Conservation (phyloP, 805 yeast species). For the Candida anglica region DNA sequence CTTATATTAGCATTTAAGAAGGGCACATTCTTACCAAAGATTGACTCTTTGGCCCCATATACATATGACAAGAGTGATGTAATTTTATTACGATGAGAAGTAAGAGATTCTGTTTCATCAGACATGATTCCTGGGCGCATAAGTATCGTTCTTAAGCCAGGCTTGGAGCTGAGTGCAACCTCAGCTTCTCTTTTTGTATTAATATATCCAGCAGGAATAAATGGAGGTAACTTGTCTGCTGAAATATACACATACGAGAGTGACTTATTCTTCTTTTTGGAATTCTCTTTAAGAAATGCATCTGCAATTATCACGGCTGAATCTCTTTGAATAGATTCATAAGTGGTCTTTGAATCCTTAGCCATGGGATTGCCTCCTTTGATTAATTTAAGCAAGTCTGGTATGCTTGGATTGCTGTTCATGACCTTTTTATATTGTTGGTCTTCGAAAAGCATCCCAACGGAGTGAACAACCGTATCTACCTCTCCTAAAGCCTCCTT, state of each 20-base stretch:
- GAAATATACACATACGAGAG: conserved; percentile 64
- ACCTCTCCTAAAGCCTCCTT: conserved; percentile 41
- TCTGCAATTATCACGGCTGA: conserved; percentile 66
- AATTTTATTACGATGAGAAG: conserved; percentile 37
- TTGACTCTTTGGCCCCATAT: conserved; percentile 38
- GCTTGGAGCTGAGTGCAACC: conserved; percentile 43
- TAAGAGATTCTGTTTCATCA: conserved; percentile 40
- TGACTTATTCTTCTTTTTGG: conserved; percentile 9
- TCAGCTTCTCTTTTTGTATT: conserved; percentile 79
- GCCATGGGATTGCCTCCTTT: conserved; percentile 63
- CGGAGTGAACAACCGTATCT: conserved; percentile 73
- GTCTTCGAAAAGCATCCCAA: conserved; percentile 74
- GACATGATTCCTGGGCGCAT: conserved; percentile 84
- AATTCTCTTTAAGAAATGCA: conserved; percentile 38
- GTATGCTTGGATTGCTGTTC: conserved; percentile 29
- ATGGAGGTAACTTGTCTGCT: conserved; percentile 70
- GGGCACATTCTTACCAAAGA: conserved; percentile 35
- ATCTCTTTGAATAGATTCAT: conserved; percentile 63
- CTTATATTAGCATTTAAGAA: conserved; percentile 47
- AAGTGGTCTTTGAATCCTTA: conserved; percentile 42
- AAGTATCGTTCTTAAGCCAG: conserved; percentile 53
- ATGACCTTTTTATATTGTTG: conserved; percentile 58
- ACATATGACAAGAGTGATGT: conserved; percentile 40
- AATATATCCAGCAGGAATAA: conserved; percentile 68
- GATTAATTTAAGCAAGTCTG: conserved; percentile 24